A percentile compares a stretch with the other conserved stretches of the same genome.
These are phyloP conservation scores for Aspergillus brasiliensis DNA, from an alignment of 2,329 filamentous ascomycete genomes.

Conservation along the genomic window DNA sequence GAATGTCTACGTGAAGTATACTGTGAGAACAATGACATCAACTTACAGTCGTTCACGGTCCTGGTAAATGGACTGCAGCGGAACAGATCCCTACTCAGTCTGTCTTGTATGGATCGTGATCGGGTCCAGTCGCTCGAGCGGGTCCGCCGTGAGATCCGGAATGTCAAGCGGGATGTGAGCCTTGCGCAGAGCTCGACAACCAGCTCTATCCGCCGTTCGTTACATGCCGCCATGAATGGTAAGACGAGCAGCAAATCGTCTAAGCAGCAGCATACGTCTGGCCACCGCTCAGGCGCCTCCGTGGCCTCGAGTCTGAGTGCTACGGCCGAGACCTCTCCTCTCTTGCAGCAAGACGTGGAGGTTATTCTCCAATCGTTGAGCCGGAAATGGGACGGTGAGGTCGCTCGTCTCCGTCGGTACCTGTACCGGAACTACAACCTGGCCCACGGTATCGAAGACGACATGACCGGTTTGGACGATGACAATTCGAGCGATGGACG, in stretches of 20 bases:
- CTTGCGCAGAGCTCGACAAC: constrained; percentile 35
- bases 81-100: constrained; percentile 63
- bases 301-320: constrained; percentile 17
- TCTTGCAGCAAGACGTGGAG: constrained; percentile 43
- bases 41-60: constrained; percentile 69
- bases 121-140: constrained; percentile 63
- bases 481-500: constrained; percentile 41
- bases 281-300: constrained; percentile 15
- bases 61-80: constrained; percentile 68
- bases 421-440: constrained; percentile 50
- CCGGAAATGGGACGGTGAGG: constrained; percentile 50
- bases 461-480: constrained; percentile 23
- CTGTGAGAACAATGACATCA: constrained; percentile 72
- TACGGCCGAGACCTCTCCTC: constrained; percentile 25
- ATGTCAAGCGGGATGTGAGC: constrained; percentile 47
- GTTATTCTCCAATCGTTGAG: constrained; percentile 45
- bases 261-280: constrained; percentile 31
- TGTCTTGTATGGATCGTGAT: constrained; percentile 66
- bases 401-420: constrained; percentile 46
- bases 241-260: constrained; percentile 35
- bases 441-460: constrained; percentile 36
- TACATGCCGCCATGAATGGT: constrained; percentile 44
- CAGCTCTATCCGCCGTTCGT: constrained; percentile 46
- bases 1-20: constrained; percentile 64
- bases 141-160: constrained; percentile 59